These are phyloP conservation scores for Salix caprea DNA, from an alignment of 345 rosid species.

Conservation along the genomic window DNA sequence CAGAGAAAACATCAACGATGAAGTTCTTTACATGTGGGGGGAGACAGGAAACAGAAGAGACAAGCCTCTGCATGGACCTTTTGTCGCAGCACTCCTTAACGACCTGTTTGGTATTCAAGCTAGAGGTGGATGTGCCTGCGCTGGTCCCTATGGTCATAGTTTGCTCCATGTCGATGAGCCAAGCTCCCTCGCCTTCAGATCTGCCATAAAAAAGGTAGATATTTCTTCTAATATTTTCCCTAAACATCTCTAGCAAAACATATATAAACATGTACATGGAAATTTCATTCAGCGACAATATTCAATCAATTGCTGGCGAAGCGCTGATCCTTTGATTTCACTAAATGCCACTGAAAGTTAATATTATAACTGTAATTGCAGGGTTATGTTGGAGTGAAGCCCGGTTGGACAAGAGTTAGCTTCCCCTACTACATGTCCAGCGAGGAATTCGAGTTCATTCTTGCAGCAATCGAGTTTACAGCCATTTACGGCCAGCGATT, in stretches of 20 bases:
- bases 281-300: neutral
- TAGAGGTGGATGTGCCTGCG: conserved; percentile 63
- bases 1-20: neutral
- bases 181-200: conserved; percentile 29
- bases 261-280: too few species aligned
- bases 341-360: too few species aligned
- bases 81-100: conserved; percentile 47
- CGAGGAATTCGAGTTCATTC: conserved; percentile 49
- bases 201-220: conserved; percentile 42
- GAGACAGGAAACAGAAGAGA: conserved; percentile 38
- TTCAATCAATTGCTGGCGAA: neutral
- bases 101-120: conserved; percentile 68
- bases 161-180: conserved; percentile 32
- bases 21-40: conserved; percentile 28
- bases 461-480: conserved; percentile 44
- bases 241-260: too few species aligned
- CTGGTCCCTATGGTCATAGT: conserved; percentile 62
- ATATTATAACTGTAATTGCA: too few species aligned
- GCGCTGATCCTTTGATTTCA: too few species aligned
- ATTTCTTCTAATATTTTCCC: neutral
- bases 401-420: conserved; percentile 66
- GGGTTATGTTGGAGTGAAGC: conserved; percentile 49
- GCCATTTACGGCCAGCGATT: conserved; percentile 48
- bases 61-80: conserved; percentile 58
- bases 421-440: conserved; percentile 59